Evolutionary conservation across 129 eudicot genomes (phyloP), one percentile per base, ranked within the genome.

Genomic region (Flaveria trinervia): DNA sequence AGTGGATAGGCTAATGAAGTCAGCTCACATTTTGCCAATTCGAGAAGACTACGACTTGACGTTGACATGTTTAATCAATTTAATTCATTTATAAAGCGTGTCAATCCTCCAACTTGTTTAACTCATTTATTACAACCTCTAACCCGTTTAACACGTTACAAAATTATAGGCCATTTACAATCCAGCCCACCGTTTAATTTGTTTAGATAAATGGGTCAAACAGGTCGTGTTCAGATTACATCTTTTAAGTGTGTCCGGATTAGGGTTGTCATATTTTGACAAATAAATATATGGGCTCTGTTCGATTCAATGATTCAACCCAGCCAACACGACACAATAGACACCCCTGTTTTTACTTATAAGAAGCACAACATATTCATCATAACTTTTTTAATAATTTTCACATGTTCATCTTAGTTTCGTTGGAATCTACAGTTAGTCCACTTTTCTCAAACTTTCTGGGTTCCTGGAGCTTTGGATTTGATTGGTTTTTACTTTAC

Each of bases 401-500:
- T 68, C 16, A 52, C 30, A 44, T 5, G 26, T 10, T 41, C 3
- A 15, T 43, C n/a, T 41, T 23, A 3, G 82, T 30, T 56, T 44
- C 33, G 39, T 68, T 69, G 44, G 76, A 23, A 68, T 16, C 50
- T 45, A 28, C 44, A 25, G 9, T 56, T 44, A 11, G 36, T 57
- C 26, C 28, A 7, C n/a, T 69, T 69, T 45, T 65, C 3, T 56
- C 48, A 17, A 77, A 56, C n/a, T 55, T 15, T 23, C 13, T 11
- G 14, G 13, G 15, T 48, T 16, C 33, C 51, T 74, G 9, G 55
- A 65, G 44, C 65, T 30, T 25, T 46, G 68, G 45, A 43, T 51
- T 74, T 43, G 12, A 55, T 64, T 23, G 56, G 65, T 18, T 33
- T 15, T 45, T 23, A 30, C 68, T 71, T 71, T 23, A 15, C 82